Base-by-base conservation (phyloP, 2,329 filamentous ascomycete species). In the Aciculosporium take region DNA sequence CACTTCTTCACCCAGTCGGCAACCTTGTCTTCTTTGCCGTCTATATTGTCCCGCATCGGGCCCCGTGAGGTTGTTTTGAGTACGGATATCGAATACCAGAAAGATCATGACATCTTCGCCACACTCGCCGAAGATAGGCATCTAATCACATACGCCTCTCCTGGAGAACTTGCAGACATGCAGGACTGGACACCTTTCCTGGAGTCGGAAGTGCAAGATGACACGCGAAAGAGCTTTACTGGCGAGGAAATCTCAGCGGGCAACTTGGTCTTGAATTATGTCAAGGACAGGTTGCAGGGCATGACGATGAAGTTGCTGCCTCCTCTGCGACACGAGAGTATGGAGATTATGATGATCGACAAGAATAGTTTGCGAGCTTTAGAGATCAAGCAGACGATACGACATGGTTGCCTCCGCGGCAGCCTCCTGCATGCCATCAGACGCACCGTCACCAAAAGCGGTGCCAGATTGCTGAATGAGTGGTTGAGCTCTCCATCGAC, bases 401-500 rank as follows among this genome's bases (percentile, higher is more conserved):
- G 82, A 37, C 89, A 96, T 51, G 79, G 83, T 3, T 62, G 72
- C 17, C 81, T 82, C 30, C 79, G 81, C 48, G 91, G 91, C 5
- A 95, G 88, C 55, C 65, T 98, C 33, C 65, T 98, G 29, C 87
- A 96, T 61, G 83, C 86, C n/a, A 74, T 96, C 40, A 77, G 88
- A 45, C 76, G 81, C 40, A 98, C 91, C 0, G 84, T 87, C 13
- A 98, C 91, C 1, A 94, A 88, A 55, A 88, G 89, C 49, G 91
- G 91, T 41, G 81, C 87, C 18, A 75, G 91, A 31, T 68, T 96
- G 37, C 69, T 98, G 6, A 81, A 81, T 47, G 80, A 87, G 50
- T 86, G 91, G 69, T 65, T 98, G n/a, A 79, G 82, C 73, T 76
- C 86, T 1, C 91, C 91, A 0, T 95, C 89, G 1, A 91, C 88